Evolutionary conservation across 768 basidiomycete species (phyloP), one percentile per base, ranked within the genome.

Genomic region (Coprinopsis marcescibilis): DNA sequence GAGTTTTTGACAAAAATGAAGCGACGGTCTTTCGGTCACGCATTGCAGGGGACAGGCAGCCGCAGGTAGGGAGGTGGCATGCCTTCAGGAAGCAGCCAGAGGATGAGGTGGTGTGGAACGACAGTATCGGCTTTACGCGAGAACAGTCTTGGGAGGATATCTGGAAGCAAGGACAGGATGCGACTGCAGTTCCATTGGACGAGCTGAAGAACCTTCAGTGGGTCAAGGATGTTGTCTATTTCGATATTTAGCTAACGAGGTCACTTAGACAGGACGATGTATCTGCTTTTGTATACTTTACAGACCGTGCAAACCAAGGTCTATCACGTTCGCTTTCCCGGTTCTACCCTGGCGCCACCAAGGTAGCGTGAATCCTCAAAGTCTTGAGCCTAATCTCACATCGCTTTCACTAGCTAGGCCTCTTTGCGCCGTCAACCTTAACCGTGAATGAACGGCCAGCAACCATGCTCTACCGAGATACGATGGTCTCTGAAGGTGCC

Each of bases 391-490:
- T 12, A 15, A 8, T 15, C 3, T 4, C n/a, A 33, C 32, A 13
- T 37, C 15, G 11, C 8, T 33, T 45, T 33, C 24, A 50, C 12
- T 35, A 87, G 79, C 63, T 87, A 43, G 85, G 86, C 3, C 69
- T 89, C 15, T 61, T 84, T 17, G 83, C 81, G 0, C 70, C 86
- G 0, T 82, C 86, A 2, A 90, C 89, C 2, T 86, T 87, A 1
- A 90, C 90, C 59, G 65, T 87, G 4, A 89, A 85, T 1, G 89
- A 87, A 12, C 66, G 83, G 15, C 80, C 82, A 0, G 76, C 83
- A 23, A 89, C 88, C 0, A 66, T 90, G 8, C 80, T 89, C 49
- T 62, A 72, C 48, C 75, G 83, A 41, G 65, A 69, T 29, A 57
- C 70, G 1, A 71, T 87, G 20, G 61, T 73, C 46, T 79, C 76